Percentiles rank a stretch among this genome's conserved stretches.
Conservation (phyloP, 306 rosid species). For the Malus sylvestris region DNA sequence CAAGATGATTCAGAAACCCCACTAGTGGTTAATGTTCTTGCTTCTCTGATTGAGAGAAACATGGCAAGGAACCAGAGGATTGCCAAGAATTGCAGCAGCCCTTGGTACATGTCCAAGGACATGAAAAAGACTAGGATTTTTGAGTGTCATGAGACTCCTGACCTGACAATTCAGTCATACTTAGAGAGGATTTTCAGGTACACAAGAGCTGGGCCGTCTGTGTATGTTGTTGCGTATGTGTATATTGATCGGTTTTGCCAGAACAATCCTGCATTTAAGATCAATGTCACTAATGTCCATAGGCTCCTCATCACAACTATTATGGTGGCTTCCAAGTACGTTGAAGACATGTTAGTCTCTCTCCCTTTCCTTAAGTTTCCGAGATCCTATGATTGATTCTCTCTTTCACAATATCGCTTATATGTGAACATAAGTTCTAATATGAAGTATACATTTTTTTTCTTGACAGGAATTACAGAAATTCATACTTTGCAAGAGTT, state of each 20-base stretch:
- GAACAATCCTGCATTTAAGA: conserved; percentile 51
- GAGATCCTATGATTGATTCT: background rate
- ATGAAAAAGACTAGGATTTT: conserved; percentile 37
- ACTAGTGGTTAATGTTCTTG: conserved; percentile 61
- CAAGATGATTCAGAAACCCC: conserved; percentile 60
- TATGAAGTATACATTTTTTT: background rate
- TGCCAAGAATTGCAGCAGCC: conserved; percentile 36
- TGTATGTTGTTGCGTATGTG: conserved; percentile 86
- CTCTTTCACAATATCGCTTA: background rate
- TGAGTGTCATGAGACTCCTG: conserved; percentile 70
- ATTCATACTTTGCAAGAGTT: conserved; percentile 84
- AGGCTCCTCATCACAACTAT: conserved; percentile 82
- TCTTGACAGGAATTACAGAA: conserved; percentile 69
- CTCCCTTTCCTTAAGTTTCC: background rate
- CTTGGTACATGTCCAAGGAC: conserved; percentile 31
- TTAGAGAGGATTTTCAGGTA: conserved; percentile 80
- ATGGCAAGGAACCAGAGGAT: conserved; percentile 76
- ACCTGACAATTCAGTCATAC: conserved; percentile 62
- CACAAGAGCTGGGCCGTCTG: conserved; percentile 80
- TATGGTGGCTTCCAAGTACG: conserved; percentile 92
- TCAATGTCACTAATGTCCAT: conserved; percentile 66
- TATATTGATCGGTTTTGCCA: conserved; percentile 88
- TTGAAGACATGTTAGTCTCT: conserved; percentile 79
- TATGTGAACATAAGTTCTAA: background rate
- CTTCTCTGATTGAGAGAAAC: conserved; percentile 76